A percentile compares a stretch with the other conserved stretches of the same genome.
phyloP scores from a whole-genome alignment of 352 stramenopile species.

The Globisporangium camurandrum region DNA sequence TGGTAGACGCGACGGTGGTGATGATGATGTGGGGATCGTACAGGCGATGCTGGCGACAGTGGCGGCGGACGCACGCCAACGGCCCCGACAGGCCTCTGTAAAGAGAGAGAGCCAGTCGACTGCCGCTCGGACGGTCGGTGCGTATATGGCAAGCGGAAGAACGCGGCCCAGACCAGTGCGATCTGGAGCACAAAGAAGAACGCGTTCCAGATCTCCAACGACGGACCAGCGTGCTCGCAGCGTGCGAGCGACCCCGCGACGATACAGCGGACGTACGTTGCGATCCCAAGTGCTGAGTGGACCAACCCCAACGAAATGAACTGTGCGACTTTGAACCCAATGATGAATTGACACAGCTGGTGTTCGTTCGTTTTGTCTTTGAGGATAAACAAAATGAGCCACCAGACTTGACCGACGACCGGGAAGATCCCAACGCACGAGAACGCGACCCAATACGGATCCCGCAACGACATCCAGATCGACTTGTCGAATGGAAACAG shows the following conservation, averaged over 20 bases:
- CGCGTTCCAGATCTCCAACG: constrained; percentile 55
- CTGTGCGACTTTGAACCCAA: constrained; percentile 87
- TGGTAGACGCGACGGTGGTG: constrained; percentile 35
- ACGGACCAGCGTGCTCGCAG: constrained; percentile 47
- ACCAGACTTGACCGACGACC: constrained; percentile 84
- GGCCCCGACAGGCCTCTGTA: too few relatives aligned
- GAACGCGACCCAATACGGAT: constrained; percentile 76
- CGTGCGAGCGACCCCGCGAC: constrained; percentile 42
- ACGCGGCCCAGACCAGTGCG: constrained; percentile 74
- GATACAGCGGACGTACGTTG: constrained; percentile 70
- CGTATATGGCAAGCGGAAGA: constrained; percentile 81
- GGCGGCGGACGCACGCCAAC: too few relatives aligned
- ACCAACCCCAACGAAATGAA: constrained; percentile 85
- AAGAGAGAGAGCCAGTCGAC: not conserved
- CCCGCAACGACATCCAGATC: constrained; percentile 81
- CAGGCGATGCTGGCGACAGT: too few relatives aligned
- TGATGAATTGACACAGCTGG: constrained; percentile 90
- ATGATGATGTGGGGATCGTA: too few relatives aligned
- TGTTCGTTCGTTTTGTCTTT: constrained; percentile 91
- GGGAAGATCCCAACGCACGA: constrained; percentile 77
- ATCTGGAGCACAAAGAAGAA: constrained; percentile 85
- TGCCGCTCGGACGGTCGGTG: constrained; percentile 39
- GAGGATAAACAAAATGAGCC: constrained; percentile 85
- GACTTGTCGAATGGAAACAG: constrained; percentile 84
- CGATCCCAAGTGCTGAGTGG: constrained; percentile 53